Percentiles rank a stretch among this genome's conserved stretches.
Evolutionary conservation across 176 grass and related monocot genomes (phyloP).

Genomic region (sorghum (Sorghum bicolor)): Sorghum_bicolor_NCBIv3 NC_012877.2:7712001-7712500

Average conservation of each 20-base stretch:
- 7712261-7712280: background rate
- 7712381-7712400: background rate
- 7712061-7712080: constrained; percentile 39
- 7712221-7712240: constrained; percentile 10
- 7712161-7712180: background rate
- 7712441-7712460: background rate
- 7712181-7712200: background rate
- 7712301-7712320: background rate
- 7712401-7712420: background rate
- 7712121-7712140: constrained; percentile 12
- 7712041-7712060: constrained; percentile 40
- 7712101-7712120: constrained; percentile 19
- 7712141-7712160: background rate
- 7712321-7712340: background rate
- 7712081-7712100: constrained; percentile 37
- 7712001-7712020: background rate
- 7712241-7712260: background rate
- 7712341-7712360: too few species aligned
- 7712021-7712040: background rate
- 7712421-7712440: background rate
- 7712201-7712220: background rate
- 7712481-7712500: background rate
- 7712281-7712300: background rate
- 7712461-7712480: background rate
- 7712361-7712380: background rate